Base-by-base conservation (phyloP, 139 green algal genomes). In the Chlamydomonas sp. region DNA sequence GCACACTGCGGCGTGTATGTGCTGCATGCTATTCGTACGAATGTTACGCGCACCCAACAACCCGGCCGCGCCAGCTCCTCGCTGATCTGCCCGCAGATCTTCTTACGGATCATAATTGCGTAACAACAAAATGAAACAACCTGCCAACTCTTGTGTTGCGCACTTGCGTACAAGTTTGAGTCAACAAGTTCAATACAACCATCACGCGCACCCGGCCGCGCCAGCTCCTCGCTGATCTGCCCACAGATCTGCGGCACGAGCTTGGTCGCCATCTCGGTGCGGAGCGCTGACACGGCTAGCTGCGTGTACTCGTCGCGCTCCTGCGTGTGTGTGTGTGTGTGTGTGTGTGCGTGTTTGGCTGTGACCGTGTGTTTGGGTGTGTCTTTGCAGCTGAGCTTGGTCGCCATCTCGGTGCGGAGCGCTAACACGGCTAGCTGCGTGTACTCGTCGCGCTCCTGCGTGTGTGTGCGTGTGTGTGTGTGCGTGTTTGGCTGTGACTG, bases 251-350 rank as follows among this genome's bases (percentile, higher is more conserved):
- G 54, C 2, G 81, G 73, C 36, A 87, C 82, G n/a, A 83, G 39
- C 58, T 76, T 26, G 8, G 10, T 65, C 0, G 69, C 77, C 31
- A 90, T 67, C 31, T 86, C 78, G 0, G 61, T 20, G 0, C 82
- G 67, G n/a, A 91, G 73, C 3, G 81, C 72, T 1, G 66, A 70
- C 16, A 85, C 34, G 33, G 83, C 84, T 1, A 71, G 35, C 38
- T 70, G 47, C 31, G 85, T 58, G 75, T 91, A 90, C 24, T 80
- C 68, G 65, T 91, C 88, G 69, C 76, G 79, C 22, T 95, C 86
- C 5, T 73, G 72, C 63, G 74, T n/a, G n/a, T n/a, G n/a, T n/a
- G n/a, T n/a, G n/a, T n/a, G n/a, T n/a, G n/a, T n/a, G n/a, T n/a
- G n/a, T n/a, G n/a, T n/a, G 62, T 30, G 71, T 48, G 3, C n/a